A percentile compares a stretch with the other conserved stretches of the same genome.
Conservation (phyloP, 176 grass and related monocot species). For the Elymus sibiricus region DNA sequence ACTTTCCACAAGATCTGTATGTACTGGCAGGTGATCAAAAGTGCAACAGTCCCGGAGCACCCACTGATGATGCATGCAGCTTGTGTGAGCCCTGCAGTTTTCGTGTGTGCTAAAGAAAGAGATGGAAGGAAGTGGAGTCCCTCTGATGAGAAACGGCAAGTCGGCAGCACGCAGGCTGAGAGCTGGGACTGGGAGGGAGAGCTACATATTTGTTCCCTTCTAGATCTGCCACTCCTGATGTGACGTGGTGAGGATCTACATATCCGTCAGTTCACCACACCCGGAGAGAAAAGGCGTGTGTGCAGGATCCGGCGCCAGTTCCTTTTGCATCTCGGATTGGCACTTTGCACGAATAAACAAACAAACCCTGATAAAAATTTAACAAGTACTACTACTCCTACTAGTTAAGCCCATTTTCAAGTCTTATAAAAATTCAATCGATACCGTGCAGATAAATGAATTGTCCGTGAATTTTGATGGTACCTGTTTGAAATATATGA, state of each 20-base stretch:
- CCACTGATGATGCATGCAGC: not conserved
- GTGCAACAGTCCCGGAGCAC: not conserved
- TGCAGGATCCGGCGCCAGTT: not conserved
- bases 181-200: not conserved
- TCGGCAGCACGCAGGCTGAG: not conserved
- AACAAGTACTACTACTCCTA: not conserved
- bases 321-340: constrained; percentile 16
- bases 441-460: not conserved
- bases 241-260: constrained; percentile 1
- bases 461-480: not conserved
- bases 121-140: not conserved
- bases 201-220: constrained; percentile 19
- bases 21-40: constrained; percentile 22
- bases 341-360: not conserved
- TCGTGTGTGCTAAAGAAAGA: not conserved
- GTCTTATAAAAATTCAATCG: not conserved
- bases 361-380: not conserved
- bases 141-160: not conserved
- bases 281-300: not conserved
- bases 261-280: not conserved
- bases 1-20: constrained; percentile 24
- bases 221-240: constrained; percentile 16
- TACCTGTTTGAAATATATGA: not conserved
- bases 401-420: not conserved
- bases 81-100: not conserved